Conservation (phyloP, 2,329 filamentous ascomycete genomes). For the Trichophyton benhamiae region DNA sequence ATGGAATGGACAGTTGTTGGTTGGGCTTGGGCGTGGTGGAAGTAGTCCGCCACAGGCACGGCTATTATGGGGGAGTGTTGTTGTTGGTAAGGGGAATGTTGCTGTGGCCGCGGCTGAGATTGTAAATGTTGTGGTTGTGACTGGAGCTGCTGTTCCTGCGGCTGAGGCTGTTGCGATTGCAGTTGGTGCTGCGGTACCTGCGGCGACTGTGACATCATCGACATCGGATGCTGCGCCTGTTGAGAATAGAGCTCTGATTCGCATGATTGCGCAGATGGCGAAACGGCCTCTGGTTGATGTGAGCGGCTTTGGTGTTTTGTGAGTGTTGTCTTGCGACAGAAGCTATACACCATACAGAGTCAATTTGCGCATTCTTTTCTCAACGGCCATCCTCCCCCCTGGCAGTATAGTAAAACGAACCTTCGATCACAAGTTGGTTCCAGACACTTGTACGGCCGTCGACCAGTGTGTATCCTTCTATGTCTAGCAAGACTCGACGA, state of each 20-base stretch:
- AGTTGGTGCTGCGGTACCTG: not conserved
- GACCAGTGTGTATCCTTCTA: conserved; percentile 17
- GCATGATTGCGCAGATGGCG: conserved; percentile 6
- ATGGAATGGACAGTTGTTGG: conserved; percentile 10
- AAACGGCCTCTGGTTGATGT: conserved; percentile 12
- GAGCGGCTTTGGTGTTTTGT: conserved; percentile 16
- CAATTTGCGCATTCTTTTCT: not conserved
- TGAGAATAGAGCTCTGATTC: conserved; percentile 11
- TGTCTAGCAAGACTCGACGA: conserved; percentile 18
- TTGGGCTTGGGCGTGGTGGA: conserved; percentile 11
- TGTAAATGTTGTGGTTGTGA: conserved; percentile 2
- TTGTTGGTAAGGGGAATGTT: conserved; percentile 2
- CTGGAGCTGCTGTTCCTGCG: conserved; percentile 4
- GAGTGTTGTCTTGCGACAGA: conserved; percentile 17
- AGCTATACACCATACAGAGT: conserved; percentile 10
- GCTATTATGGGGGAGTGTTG: conserved; percentile 5
- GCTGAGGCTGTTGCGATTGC: not conserved
- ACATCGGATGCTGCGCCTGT: conserved; percentile 5
- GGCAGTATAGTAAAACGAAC: conserved; percentile 2
- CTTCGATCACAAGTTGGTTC: conserved; percentile 15
- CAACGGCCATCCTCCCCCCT: not conserved
- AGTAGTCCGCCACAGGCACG: conserved; percentile 1
- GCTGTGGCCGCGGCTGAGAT: not conserved
- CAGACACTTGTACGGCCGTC: conserved; percentile 15
- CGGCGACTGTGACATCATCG: not conserved